These are phyloP conservation scores for Apophysomyces sp. DNA, from an alignment of 371 early-diverging fungal species.

Conservation along the genomic window DNA sequence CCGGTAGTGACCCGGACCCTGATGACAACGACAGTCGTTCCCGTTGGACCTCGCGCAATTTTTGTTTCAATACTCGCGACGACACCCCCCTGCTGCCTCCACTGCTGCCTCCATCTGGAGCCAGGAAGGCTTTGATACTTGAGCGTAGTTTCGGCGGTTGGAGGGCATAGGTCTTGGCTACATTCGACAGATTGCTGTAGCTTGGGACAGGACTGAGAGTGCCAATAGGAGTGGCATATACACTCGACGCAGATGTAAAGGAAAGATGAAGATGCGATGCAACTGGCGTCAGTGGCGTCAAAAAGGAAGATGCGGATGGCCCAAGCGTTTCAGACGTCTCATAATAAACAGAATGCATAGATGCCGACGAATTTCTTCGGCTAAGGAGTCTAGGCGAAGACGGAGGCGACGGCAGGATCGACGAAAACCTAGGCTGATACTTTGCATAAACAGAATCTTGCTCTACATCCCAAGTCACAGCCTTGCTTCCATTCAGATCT, in stretches of 20 bases:
- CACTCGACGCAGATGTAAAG: slow-evolving; percentile 13
- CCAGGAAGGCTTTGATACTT: slow-evolving; percentile 11
- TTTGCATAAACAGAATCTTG: slow-evolving; percentile 12
- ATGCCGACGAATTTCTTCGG: slow-evolving; percentile 29
- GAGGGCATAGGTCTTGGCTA: slow-evolving; percentile 21
- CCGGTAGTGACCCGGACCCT: slow-evolving; percentile 1
- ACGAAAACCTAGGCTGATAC: slow-evolving; percentile 7
- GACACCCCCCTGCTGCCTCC: slow-evolving; percentile 1
- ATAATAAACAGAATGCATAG: slow-evolving; percentile 23
- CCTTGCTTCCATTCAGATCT: slow-evolving; percentile 27
- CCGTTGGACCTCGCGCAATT: slow-evolving; percentile 10
- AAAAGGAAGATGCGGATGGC: slow-evolving; percentile 1
- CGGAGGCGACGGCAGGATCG: slow-evolving; percentile 1
- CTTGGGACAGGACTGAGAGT: slow-evolving; percentile 27
- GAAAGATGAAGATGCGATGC: slow-evolving; percentile 4
- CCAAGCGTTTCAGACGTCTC: slow-evolving; percentile 14
- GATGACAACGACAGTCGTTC: not conserved
- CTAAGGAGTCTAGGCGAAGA: slow-evolving; percentile 12
- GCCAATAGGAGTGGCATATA: slow-evolving; percentile 26
- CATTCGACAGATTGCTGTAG: slow-evolving; percentile 20
- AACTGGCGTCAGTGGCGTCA: not conserved
- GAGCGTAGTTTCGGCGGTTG: slow-evolving; percentile 24
- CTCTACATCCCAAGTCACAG: slow-evolving; percentile 19
- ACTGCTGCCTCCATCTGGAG: not conserved
- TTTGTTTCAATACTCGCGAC: slow-evolving; percentile 16